A percentile compares a stretch with the other conserved stretches of the same genome.
Evolutionary conservation across 148 eudicot genomes (phyloP).

Genomic region (Dianthus caryophyllus): DNA sequence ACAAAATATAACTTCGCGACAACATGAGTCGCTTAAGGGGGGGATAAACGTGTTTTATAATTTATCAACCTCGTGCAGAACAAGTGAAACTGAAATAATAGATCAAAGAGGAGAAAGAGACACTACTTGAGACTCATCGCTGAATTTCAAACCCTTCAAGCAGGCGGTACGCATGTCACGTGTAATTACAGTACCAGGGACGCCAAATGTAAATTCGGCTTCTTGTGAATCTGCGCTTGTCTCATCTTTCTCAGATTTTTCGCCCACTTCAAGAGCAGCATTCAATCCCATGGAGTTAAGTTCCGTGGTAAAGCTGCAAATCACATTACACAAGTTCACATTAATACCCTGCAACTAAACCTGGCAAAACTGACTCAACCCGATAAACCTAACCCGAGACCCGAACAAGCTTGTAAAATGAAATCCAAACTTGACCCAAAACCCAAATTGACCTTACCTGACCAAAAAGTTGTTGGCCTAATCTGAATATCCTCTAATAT

Average conservation of each 20-base stretch:
- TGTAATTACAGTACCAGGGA: slow-evolving; percentile 39
- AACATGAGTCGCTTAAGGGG: background rate
- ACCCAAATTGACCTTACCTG: too few species aligned
- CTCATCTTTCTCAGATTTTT: slow-evolving; percentile 27
- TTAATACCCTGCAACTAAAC: background rate
- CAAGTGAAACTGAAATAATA: background rate
- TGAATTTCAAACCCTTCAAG: slow-evolving; percentile 60
- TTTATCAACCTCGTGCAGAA: slow-evolving; percentile 4
- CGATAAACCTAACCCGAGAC: too few species aligned
- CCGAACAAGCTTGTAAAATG: too few species aligned
- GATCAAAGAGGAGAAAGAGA: slow-evolving; percentile 48
- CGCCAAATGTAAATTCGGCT: slow-evolving; percentile 36
- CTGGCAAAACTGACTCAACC: too few species aligned
- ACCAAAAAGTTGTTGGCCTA: too few species aligned
- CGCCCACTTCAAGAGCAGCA: slow-evolving; percentile 44
- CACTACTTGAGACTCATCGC: slow-evolving; percentile 52
- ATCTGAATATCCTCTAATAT: too few species aligned
- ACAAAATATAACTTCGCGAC: background rate
- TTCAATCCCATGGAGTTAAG: slow-evolving; percentile 64
- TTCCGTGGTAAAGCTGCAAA: slow-evolving; percentile 69
- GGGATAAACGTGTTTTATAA: background rate
- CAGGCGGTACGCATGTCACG: slow-evolving; percentile 43
- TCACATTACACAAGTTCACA: background rate
- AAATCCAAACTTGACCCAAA: too few species aligned
- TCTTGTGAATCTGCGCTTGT: slow-evolving; percentile 31